Percentiles rank a stretch among this genome's conserved stretches.
These are phyloP conservation scores for Cutaneotrichosporon dermatis DNA, from an alignment of 1,284 basidiomycete species.

Conservation along the genomic window DNA sequence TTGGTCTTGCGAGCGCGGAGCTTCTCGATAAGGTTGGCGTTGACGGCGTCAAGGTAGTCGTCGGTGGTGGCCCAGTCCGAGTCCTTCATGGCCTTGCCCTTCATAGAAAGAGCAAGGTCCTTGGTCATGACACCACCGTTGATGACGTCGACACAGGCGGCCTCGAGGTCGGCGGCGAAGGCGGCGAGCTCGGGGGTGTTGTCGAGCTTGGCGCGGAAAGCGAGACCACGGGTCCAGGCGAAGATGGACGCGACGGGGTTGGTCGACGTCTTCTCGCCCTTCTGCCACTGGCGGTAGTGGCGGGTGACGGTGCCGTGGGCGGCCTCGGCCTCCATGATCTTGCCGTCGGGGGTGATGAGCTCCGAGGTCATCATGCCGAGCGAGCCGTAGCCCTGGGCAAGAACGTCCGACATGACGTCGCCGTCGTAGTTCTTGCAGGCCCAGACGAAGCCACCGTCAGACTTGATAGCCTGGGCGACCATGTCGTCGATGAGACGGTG, in stretches of 20 bases:
- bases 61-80: slow-evolving; percentile 91
- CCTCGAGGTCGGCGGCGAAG: slow-evolving; percentile 81
- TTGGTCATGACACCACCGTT: slow-evolving; percentile 89
- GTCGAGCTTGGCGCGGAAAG: slow-evolving; percentile 92
- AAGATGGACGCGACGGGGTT: slow-evolving; percentile 99
- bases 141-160: slow-evolving; percentile 84
- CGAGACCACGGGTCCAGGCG: slow-evolving; percentile 93
- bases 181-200: slow-evolving; percentile 66
- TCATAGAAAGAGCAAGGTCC: slow-evolving; percentile 91
- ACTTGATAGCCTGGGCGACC: slow-evolving; percentile 97
- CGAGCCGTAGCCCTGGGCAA: slow-evolving; percentile 83
- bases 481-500: slow-evolving; percentile 86
- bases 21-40: slow-evolving; percentile 38
- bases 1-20: slow-evolving; percentile 26
- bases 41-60: slow-evolving; percentile 83
- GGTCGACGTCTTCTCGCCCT: slow-evolving; percentile 91
- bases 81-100: slow-evolving; percentile 84
- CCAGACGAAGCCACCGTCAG: slow-evolving; percentile 94
- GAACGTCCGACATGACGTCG: slow-evolving; percentile 78
- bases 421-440: slow-evolving; percentile 97
- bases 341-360: slow-evolving; percentile 91
- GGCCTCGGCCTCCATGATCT: slow-evolving; percentile 85
- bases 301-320: slow-evolving; percentile 86
- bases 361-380: slow-evolving; percentile 98
- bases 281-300: slow-evolving; percentile 95